Evolutionary conservation across 176 grass and related monocot genomes (phyloP), one percentile per base, ranked within the genome.

Genomic region (Melocanna baccifera): DNA sequence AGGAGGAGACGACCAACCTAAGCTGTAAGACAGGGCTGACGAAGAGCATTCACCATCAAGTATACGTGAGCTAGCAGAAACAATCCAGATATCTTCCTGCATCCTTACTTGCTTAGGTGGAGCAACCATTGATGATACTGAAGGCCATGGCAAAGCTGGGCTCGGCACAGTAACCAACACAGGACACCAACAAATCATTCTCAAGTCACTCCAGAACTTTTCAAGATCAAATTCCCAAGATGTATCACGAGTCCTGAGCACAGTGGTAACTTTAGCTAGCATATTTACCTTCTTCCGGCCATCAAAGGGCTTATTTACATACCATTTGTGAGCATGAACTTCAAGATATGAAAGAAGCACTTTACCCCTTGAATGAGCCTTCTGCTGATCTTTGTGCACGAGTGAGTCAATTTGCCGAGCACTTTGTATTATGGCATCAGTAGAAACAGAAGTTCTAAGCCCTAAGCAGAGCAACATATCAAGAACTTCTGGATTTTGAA

Each of bases 121-220:
- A 62, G 95, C 92, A 62, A 95, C 75, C 91, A 83, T 91, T 73
- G 95, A 94, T 75, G 92, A 91, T 69, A 93, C 91, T 53, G 88
- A 87, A 84, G 95, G 95, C 95, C 95, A 98, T 51, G 95, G 95
- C 75, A 98, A 83, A 62, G 62, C 82, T 88, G 89, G 85, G 94
- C 88, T 92, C 66, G 95, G 92, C 67, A 91, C 47, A 61, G 72
- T 86, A 83, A 85, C 83, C 80, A 98, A 89, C 67, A 98, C 95
- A 86, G 95, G 95, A 81, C 95, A 98, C 95, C 95, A 98, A 83
- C 91, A 95, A 86, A 98, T 93, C 95, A 94, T 93, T 91, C 89
- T 88, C 59, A 98, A 76, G 45, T 98, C 89, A 88, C 48, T 92
- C 95, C 92, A 98, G 68, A 98, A 98, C 73, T 91, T 95, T 75